A percentile compares a stretch with the other conserved stretches of the same genome.
phyloP scores from a whole-genome alignment of 1,139 yeast genomes.

The Tardiomyces digboiensis region DNA sequence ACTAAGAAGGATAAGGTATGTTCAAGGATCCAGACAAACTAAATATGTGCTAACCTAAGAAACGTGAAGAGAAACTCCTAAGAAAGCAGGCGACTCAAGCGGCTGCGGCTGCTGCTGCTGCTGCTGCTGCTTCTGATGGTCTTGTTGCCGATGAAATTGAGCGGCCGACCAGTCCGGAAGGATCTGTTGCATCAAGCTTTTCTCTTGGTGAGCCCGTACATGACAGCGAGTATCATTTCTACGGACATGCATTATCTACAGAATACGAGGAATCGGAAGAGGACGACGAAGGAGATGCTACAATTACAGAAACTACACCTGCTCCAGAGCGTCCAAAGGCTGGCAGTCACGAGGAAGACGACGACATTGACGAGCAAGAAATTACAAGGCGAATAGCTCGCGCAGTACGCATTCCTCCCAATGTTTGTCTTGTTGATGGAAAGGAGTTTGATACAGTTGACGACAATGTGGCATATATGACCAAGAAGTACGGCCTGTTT shows the following conservation, averaged over 20 bases:
- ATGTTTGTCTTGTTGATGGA: slow-evolving; percentile 72
- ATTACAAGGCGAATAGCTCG: slow-evolving; percentile 30
- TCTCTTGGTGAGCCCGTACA: slow-evolving; percentile 51
- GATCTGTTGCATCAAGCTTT: slow-evolving; percentile 44
- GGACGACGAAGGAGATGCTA: slow-evolving; percentile 15
- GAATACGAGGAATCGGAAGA: slow-evolving; percentile 23
- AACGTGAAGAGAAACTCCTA: slow-evolving; percentile 24
- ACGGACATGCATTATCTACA: slow-evolving; percentile 23
- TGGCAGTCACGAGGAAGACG: slow-evolving; percentile 8
- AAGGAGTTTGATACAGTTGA: slow-evolving; percentile 42
- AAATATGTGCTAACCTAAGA: slow-evolving; percentile 23
- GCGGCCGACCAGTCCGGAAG: neutral
- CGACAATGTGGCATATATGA: slow-evolving; percentile 69
- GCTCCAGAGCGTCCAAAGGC: neutral
- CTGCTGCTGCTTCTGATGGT: slow-evolving; percentile 27
- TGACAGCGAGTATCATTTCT: slow-evolving; percentile 23
- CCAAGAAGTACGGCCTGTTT: slow-evolving; percentile 67
- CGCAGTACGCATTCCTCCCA: slow-evolving; percentile 60
- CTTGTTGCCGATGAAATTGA: neutral
- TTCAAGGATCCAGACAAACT: too few species aligned
- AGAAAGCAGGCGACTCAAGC: slow-evolving; percentile 12
- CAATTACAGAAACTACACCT: neutral
- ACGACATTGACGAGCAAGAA: slow-evolving; percentile 23
- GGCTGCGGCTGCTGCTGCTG: slow-evolving; percentile 6
- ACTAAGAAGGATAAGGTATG: slow-evolving; percentile 30